Percentiles rank a stretch among this genome's conserved stretches.
These are phyloP conservation scores for Backusella psychrophila DNA, from an alignment of 192 early-diverging fungal species.

Conservation along the genomic window DNA sequence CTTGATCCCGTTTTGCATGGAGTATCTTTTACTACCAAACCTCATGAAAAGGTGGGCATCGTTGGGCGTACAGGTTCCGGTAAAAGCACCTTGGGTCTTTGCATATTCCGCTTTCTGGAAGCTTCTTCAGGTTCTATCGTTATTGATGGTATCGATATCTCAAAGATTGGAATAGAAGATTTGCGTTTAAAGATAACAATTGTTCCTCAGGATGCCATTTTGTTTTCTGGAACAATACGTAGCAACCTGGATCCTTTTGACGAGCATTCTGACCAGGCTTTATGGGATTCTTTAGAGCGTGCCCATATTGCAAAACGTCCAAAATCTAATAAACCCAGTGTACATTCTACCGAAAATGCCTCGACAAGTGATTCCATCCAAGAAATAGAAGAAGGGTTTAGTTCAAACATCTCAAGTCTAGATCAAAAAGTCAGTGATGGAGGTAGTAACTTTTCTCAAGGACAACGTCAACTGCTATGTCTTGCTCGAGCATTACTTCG, in stretches of 20 bases:
- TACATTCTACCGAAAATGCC: not conserved
- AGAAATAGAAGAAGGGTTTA: not conserved
- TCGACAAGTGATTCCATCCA: not conserved
- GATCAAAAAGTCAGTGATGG: slow-evolving; percentile 56
- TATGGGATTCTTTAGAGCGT: slow-evolving; percentile 25
- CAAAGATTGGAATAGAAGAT: slow-evolving; percentile 68
- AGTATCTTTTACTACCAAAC: slow-evolving; percentile 50
- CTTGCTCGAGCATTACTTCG: slow-evolving; percentile 71
- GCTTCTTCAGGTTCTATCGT: slow-evolving; percentile 56
- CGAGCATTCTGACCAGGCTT: slow-evolving; percentile 58
- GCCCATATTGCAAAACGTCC: slow-evolving; percentile 6
- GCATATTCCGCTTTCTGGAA: slow-evolving; percentile 75
- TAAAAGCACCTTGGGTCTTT: slow-evolving; percentile 67
- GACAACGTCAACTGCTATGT: slow-evolving; percentile 83
- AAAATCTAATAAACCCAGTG: not conserved
- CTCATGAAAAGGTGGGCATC: slow-evolving; percentile 83
- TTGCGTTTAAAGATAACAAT: slow-evolving; percentile 64
- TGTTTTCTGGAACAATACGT: slow-evolving; percentile 69
- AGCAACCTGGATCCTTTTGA: slow-evolving; percentile 82
- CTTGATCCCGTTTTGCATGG: slow-evolving; percentile 31
- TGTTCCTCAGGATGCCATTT: slow-evolving; percentile 73
- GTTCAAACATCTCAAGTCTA: slow-evolving; percentile 25
- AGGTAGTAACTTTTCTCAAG: slow-evolving; percentile 78
- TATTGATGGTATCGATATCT: slow-evolving; percentile 74
- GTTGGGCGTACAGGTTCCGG: slow-evolving; percentile 81